These are phyloP conservation scores for Fusarium chlamydosporum DNA, from an alignment of 2,329 filamentous ascomycete genomes.

Conservation along the genomic window DNA sequence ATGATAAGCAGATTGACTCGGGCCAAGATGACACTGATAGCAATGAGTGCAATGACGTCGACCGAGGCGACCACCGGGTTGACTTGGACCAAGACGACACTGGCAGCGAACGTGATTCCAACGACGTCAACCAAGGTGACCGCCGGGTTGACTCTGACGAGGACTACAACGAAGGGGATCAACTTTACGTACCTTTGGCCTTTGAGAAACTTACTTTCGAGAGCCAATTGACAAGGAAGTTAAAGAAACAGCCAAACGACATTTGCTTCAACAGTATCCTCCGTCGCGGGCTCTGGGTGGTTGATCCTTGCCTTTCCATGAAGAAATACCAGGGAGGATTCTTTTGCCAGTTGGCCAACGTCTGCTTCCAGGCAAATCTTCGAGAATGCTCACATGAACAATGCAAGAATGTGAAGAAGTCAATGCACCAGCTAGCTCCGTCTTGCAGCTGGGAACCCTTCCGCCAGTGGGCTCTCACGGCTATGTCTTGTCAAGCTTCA, in stretches of 20 bases:
- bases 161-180: background rate
- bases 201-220: too few relatives aligned
- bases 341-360: background rate
- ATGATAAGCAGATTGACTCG: too few relatives aligned
- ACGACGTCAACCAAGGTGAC: too few relatives aligned
- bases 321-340: background rate
- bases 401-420: background rate
- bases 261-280: background rate
- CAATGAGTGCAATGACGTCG: too few relatives aligned
- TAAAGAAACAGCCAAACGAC: background rate
- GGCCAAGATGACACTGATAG: background rate
- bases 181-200: too few relatives aligned
- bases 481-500: background rate
- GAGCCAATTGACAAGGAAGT: too few relatives aligned
- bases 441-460: background rate
- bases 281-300: background rate
- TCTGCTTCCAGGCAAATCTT: background rate
- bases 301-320: background rate
- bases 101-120: too few relatives aligned
- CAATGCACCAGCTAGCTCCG: background rate
- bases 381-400: background rate
- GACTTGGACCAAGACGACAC: too few relatives aligned
- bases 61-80: too few relatives aligned
- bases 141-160: too few relatives aligned
- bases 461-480: background rate